These are phyloP conservation scores for Exophiala bonariae DNA, from an alignment of 2,329 filamentous ascomycete genomes.

Conservation along the genomic window DNA sequence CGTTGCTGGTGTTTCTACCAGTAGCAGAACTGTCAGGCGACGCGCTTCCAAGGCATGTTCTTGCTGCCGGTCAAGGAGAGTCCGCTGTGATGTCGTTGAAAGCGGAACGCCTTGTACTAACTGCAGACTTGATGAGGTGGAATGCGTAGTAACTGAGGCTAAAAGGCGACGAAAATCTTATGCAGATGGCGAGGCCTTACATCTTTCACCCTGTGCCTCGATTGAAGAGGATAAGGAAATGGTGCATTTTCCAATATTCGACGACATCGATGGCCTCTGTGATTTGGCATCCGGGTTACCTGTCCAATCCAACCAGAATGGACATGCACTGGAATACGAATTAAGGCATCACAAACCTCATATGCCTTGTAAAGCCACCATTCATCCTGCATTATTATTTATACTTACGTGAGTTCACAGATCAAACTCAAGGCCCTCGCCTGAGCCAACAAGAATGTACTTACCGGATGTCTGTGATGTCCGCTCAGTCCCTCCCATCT, in stretches of 20 bases:
- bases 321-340: constrained; percentile 45
- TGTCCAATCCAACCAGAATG: constrained; percentile 1
- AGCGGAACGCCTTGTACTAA: constrained; percentile 82
- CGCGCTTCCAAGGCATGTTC: constrained; percentile 90
- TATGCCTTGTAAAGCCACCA: constrained; percentile 57
- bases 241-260: constrained; percentile 30
- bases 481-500: constrained; percentile 37
- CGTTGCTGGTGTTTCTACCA: constrained; percentile 54
- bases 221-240: constrained; percentile 24
- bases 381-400: not conserved
- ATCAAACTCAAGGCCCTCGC: constrained; percentile 49
- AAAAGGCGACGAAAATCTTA: constrained; percentile 77
- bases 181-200: constrained; percentile 17
- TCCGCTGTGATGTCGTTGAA: constrained; percentile 91
- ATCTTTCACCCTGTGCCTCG: constrained; percentile 25
- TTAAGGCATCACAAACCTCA: constrained; percentile 59
- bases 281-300: constrained; percentile 12
- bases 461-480: constrained; percentile 45
- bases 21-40: constrained; percentile 67
- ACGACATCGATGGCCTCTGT: constrained; percentile 28
- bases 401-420: constrained; percentile 32
- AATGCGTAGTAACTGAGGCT: constrained; percentile 70
- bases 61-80: constrained; percentile 83
- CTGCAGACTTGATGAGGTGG: constrained; percentile 62
- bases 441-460: constrained; percentile 46